Base-by-base conservation (phyloP, 371 early-diverging fungal species). In the Saksenaea oblongispora region DNA sequence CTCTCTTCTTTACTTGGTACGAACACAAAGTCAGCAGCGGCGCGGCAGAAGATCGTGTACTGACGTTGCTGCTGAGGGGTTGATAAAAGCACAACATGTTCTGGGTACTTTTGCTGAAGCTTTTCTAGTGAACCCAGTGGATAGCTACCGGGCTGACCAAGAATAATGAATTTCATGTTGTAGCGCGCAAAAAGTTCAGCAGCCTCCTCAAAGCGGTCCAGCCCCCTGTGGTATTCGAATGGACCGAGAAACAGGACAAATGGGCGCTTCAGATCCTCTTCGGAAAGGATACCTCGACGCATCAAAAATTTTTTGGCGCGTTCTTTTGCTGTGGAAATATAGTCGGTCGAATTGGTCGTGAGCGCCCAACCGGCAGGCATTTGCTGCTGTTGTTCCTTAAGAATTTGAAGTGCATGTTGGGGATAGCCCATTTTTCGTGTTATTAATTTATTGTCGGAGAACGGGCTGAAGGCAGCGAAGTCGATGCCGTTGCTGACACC, bases 401-500 rank as follows among this genome's bases (percentile, higher is more conserved):
- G 63, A 24, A 71, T 61, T 1, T 76, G 58, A 5, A 65, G 34
- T 3, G 82, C 80, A 59, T 80, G 73, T 13, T 71, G 55, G 1
- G 89, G 87, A 54, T 74, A 89, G 0, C 67, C 73, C 28, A 82
- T 54, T 11, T 74, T 71, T 13, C 80, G 72, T 0, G 65, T 62
- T 5, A 70, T 67, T 36, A 89, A 56, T 15, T 73, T 72, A 1
- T 74, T 67, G 59, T 78, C 74, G 1, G 74, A 78, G 62, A 87
- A 89, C 8, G 89, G 89, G 64, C 85, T 82, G 54, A 78, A 56
- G 0, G 67, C 63, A 9, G 73, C 73, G 53, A 82, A 84, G 54
- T 89, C 87, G 17, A 89, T 65, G n/a, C 84, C 89, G 58, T 83
- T 84, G 36, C 81, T 84, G 39, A 89, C 83, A 13, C 89, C 89